Base-by-base conservation (phyloP, 345 rosid genomes). In the Citrus medica region DNA sequence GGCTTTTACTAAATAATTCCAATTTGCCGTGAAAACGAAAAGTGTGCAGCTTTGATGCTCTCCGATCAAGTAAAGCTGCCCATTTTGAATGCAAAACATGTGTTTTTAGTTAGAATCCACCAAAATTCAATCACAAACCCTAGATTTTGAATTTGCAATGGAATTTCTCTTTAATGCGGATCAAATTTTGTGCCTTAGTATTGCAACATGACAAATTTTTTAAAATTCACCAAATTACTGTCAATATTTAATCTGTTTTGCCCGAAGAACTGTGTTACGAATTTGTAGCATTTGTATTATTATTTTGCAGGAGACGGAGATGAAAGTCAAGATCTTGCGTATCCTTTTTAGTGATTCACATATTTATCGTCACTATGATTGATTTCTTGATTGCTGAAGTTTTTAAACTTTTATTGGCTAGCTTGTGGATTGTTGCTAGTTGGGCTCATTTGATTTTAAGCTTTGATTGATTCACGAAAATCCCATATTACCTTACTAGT, bases 251-350 rank as follows among this genome's bases (percentile, higher is more conserved):
- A 6, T 63, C 38, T 30, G 67, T 63, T 63, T 28, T 30, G 21
- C 7, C 38, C 10, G 33, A 9, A 64, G 6, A 4, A 65, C 7
- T 12, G 24, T n/a, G 24, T 56, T 56, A 21, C 22, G 28, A 61
- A 25, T 27, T 61, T 9, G 65, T 27, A 25, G 32, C 65, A 1
- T 61, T 61, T 12, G 17, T 24, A 25, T 61, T 7, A 13, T 28
- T 25, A 4, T 76, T 76, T 71, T 82, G 79, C 83, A 85, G 89
- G 81, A 59, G 63, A 69, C 5, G 75, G 81, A 32, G 21, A 86
- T 89, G 95, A 89, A 83, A 87, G 93, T 91, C 73, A 88, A 89
- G 83, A 74, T 89, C 67, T 80, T 91, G 86, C 89, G 90, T 91
- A 91, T 91, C 92, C 91, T 86, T 69, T 58, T 2, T 69, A 48